A percentile compares a stretch with the other conserved stretches of the same genome.
Conservation (phyloP, 352 stramenopile species). For the Phytopythium boreale region DNA sequence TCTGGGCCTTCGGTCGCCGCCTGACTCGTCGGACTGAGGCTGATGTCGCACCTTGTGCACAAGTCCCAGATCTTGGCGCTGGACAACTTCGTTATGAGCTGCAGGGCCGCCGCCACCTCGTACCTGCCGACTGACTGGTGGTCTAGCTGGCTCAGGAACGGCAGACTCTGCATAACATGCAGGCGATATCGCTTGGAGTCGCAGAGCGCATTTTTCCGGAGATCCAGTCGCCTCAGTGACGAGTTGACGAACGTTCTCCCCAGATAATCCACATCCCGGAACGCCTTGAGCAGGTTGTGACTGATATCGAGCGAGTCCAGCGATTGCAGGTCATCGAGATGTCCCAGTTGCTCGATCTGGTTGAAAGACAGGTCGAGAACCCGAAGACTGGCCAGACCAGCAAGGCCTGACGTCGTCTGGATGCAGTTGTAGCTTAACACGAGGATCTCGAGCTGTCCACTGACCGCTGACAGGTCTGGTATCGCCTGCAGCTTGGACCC, state of each 20-base stretch:
- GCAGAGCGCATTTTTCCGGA: constrained; percentile 72
- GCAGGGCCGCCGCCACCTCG: constrained; percentile 30
- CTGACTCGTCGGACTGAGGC: background rate
- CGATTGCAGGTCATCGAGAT: constrained; percentile 31
- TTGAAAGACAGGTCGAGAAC: constrained; percentile 74
- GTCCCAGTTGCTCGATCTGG: constrained; percentile 35
- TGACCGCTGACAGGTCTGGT: constrained; percentile 33
- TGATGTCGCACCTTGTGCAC: background rate
- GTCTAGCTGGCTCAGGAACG: constrained; percentile 43
- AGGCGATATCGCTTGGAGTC: constrained; percentile 64
- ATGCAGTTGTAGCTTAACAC: constrained; percentile 78
- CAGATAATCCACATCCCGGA: constrained; percentile 53
- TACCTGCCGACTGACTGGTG: constrained; percentile 40
- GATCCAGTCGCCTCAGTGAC: constrained; percentile 37
- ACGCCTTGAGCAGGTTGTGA: constrained; percentile 58
- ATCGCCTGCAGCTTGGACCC: constrained; percentile 50
- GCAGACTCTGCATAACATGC: constrained; percentile 51
- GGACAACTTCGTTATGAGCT: constrained; percentile 48
- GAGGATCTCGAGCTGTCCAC: constrained; percentile 48
- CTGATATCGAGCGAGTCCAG: constrained; percentile 53
- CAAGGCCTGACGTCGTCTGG: constrained; percentile 28
- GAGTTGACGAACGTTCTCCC: constrained; percentile 14
- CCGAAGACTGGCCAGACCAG: constrained; percentile 30
- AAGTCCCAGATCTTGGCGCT: constrained; percentile 39
- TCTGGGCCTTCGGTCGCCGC: background rate